Conservation (phyloP, 441 rosid genomes). For the Capsella rubella region DNA sequence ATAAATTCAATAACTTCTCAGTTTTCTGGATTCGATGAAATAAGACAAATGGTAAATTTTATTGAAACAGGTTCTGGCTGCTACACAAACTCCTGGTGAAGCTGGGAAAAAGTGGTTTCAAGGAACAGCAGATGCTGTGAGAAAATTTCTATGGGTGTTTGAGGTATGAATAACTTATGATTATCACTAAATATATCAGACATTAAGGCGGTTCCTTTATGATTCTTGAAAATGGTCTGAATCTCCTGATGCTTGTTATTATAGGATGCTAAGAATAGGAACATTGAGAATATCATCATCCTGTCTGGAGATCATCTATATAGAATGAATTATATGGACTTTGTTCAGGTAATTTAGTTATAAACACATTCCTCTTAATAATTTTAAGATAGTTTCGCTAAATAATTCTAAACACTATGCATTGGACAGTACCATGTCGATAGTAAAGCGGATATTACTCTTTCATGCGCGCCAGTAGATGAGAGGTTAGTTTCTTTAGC, state of each 20-base stretch:
- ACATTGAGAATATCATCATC: conserved; percentile 75
- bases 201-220: background rate
- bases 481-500: conserved; percentile 61
- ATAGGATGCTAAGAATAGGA: conserved; percentile 90
- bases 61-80: conserved; percentile 79
- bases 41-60: background rate
- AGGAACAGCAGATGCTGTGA: conserved; percentile 99
- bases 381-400: background rate
- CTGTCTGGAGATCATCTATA: conserved; percentile 96
- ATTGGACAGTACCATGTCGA: conserved; percentile 58
- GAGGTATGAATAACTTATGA: conserved; percentile 58
- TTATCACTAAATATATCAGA: background rate
- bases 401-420: conserved; percentile 36
- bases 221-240: conserved; percentile 20
- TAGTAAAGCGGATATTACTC: conserved; percentile 81
- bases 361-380: background rate
- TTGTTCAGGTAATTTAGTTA: conserved; percentile 62
- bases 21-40: background rate
- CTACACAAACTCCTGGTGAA: conserved; percentile 97
- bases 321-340: conserved; percentile 89
- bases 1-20: background rate
- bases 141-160: conserved; percentile 94
- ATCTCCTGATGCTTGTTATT: conserved; percentile 12
- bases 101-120: conserved; percentile 91
- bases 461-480: conserved; percentile 75